Base-by-base conservation (phyloP, 208 protist species). In the Porcisia deanei region DNA sequence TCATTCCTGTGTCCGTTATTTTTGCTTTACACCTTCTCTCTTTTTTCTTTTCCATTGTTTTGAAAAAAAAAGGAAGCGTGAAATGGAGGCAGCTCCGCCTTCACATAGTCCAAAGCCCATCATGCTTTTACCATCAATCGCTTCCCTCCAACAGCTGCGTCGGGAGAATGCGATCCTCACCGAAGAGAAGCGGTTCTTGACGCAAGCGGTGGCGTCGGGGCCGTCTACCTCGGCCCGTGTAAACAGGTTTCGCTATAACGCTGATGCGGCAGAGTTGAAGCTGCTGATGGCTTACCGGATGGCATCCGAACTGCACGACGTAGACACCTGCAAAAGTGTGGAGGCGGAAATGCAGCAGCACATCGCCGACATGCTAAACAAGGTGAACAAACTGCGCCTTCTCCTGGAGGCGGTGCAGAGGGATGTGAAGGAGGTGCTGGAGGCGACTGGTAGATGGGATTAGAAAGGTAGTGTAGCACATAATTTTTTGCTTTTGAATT, bases 261-360 rank as follows among this genome's bases (percentile, higher is more conserved):
- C 73, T 6, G 77, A 84, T 52, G 74, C 84, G 9, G 82, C 81
- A 14, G 87, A 93, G 65, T 34, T 76, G 18, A 71, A 80, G 37
- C 60, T 95, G 30, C 81, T 95, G 5, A 73, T 55, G 16, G 55
- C 71, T n/a, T 95, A 93, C 68, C 52, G 85, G 47, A 71, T 82
- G 20, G 88, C 85, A 7, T 66, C 86, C 3, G 82, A 86, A 45
- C 45, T 71, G 39, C 71, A 84, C 2, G 77, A 91, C 65, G 49
- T 30, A 41, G 68, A 77, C 30, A 66, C 70, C 61, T 81, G 87
- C 53, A 22, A 41, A 10, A 47, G 59, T n/a, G 79, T 88, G 20
- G 82, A 85, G 75, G 47, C 75, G 16, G 76, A 82, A 59, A 86
- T 94, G 87, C 76, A 80, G 63, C 49, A 45, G 0, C 79, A 77